Conservation (phyloP, 2,329 filamentous ascomycete genomes). For the Aspergillus puulaauensis region DNA sequence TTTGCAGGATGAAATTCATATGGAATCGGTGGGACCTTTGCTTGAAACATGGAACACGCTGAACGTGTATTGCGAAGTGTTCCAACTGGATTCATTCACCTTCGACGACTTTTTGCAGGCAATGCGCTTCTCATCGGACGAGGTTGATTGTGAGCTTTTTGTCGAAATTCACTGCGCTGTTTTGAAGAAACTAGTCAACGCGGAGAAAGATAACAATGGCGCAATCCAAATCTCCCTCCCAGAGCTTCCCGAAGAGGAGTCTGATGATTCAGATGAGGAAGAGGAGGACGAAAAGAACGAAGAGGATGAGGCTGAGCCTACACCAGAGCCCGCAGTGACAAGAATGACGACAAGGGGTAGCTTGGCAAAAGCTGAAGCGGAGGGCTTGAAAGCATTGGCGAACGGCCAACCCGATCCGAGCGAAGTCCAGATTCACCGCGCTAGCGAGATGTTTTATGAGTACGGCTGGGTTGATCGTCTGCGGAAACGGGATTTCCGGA, state of each 20-base stretch:
- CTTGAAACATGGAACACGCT: slow-evolving; percentile 95
- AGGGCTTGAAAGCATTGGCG: slow-evolving; percentile 63
- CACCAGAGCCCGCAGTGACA: slow-evolving; percentile 62
- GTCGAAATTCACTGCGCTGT: slow-evolving; percentile 90
- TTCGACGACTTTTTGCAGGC: slow-evolving; percentile 95
- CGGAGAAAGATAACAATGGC: slow-evolving; percentile 68
- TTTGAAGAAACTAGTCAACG: slow-evolving; percentile 79
- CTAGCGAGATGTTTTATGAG: slow-evolving; percentile 69
- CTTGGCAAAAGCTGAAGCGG: slow-evolving; percentile 75
- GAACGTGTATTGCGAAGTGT: slow-evolving; percentile 96
- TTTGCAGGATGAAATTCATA: slow-evolving; percentile 58
- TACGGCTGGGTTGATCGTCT: slow-evolving; percentile 86
- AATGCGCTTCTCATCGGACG: slow-evolving; percentile 72
- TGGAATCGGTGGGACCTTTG: slow-evolving; percentile 80
- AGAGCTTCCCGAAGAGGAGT: slow-evolving; percentile 69
- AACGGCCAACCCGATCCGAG: slow-evolving; percentile 46
- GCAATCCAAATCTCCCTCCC: slow-evolving; percentile 77
- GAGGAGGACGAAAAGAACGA: slow-evolving; percentile 58
- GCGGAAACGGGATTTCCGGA: slow-evolving; percentile 76
- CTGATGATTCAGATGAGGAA: slow-evolving; percentile 62
- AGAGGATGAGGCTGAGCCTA: slow-evolving; percentile 39
- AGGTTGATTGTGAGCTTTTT: slow-evolving; percentile 77
- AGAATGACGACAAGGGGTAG: slow-evolving; percentile 81
- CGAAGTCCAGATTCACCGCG: slow-evolving; percentile 48
- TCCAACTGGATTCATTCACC: slow-evolving; percentile 92